phyloP scores from a whole-genome alignment of 225 moss, liverwort and hornwort species.

The Bryoerythrophyllum caledonicum region DNA sequence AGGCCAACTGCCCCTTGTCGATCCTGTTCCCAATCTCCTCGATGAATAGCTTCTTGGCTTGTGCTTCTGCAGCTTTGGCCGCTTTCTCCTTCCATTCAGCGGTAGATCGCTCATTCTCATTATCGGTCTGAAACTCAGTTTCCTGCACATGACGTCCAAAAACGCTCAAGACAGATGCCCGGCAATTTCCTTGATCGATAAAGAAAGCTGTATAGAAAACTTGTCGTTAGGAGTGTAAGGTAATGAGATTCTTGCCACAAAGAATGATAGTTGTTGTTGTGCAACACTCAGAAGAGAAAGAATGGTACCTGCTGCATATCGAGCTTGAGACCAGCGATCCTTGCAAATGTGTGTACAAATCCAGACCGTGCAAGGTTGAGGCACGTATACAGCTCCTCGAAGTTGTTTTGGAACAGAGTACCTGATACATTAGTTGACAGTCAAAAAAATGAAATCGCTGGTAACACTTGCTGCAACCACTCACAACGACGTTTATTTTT shows the following conservation, averaged over 20 bases:
- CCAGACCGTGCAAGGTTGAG: conserved; percentile 84
- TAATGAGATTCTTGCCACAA: conserved; percentile 11
- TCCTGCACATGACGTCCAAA: conserved; percentile 32
- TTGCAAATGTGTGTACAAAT: conserved; percentile 68
- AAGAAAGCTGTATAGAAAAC: neutral
- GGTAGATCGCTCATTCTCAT: conserved; percentile 28
- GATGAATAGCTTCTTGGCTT: conserved; percentile 71
- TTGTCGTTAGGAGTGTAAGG: conserved; percentile 1
- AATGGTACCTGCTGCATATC: conserved; percentile 37
- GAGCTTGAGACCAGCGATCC: conserved; percentile 38
- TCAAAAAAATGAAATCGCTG: conserved; percentile 13
- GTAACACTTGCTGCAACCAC: conserved; percentile 1
- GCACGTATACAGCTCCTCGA: conserved; percentile 90
- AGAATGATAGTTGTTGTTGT: conserved; percentile 1
- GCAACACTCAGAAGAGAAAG: conserved; percentile 11
- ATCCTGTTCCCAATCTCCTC: conserved; percentile 91
- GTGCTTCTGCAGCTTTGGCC: conserved; percentile 55
- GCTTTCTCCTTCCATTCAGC: conserved; percentile 49
- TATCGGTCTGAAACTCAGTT: conserved; percentile 28
- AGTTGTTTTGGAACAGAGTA: conserved; percentile 96
- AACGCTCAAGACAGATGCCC: neutral
- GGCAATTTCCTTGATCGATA: conserved; percentile 2
- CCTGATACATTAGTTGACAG: conserved; percentile 46
- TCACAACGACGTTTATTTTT: conserved; percentile 4
- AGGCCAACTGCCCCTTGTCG: conserved; percentile 68